Conservation (phyloP, 2,329 filamentous ascomycete species). For the Hypoxylon sp. region DNA sequence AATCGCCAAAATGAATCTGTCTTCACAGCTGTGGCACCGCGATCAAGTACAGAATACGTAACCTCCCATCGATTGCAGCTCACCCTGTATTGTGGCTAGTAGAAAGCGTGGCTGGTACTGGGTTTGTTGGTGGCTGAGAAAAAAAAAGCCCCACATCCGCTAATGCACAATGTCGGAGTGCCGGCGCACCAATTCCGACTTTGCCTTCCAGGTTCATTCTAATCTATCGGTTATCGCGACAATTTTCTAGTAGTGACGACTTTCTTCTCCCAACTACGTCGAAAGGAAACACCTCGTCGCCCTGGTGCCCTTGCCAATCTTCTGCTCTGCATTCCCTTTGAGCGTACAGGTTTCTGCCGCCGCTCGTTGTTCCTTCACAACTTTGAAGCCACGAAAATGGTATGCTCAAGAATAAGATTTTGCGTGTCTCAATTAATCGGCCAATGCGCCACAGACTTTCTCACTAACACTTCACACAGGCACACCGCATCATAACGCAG, state of each 20-base stretch:
- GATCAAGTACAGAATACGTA: slow-evolving; percentile 39
- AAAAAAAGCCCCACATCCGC: neutral
- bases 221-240: slow-evolving; percentile 45
- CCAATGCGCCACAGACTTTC: slow-evolving; percentile 26
- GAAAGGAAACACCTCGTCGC: slow-evolving; percentile 11
- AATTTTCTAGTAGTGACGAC: slow-evolving; percentile 40
- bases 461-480: slow-evolving; percentile 66
- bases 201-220: slow-evolving; percentile 14
- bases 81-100: slow-evolving; percentile 33
- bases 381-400: slow-evolving; percentile 29
- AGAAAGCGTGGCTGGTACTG: neutral
- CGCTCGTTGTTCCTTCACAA: slow-evolving; percentile 2
- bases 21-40: slow-evolving; percentile 36
- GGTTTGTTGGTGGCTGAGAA: neutral
- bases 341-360: slow-evolving; percentile 3
- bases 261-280: slow-evolving; percentile 27
- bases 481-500: slow-evolving; percentile 94
- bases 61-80: slow-evolving; percentile 32
- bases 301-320: slow-evolving; percentile 4
- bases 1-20: slow-evolving; percentile 41
- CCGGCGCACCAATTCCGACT: slow-evolving; percentile 29
- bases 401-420: slow-evolving; percentile 21
- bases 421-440: neutral
- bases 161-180: slow-evolving; percentile 21
- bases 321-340: slow-evolving; percentile 2